Base-by-base conservation (phyloP, 2,329 filamentous ascomycete species). In the Talaromyces sp. region DNA sequence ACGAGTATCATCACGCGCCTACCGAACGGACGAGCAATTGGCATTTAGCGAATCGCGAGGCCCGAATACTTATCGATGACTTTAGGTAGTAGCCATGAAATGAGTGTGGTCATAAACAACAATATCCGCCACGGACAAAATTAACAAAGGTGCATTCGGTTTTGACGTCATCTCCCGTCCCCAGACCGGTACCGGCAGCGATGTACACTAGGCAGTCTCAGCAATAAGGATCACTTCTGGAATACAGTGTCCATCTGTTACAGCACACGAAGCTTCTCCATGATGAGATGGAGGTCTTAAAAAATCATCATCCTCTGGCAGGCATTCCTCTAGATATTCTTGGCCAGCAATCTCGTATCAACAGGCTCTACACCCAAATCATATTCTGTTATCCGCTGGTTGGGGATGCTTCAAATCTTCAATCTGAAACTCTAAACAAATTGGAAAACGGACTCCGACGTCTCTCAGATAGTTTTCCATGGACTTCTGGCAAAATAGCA, bases 331-430 rank as follows among this genome's bases (percentile, higher is more conserved):
- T 84, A 2, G 81, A 83, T 50, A 69, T 79, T 45, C 66, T 83
- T 5, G 81, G 81, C 13, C 78, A 83, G 59, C 73, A 77, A 61
- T 75, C 79, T 8, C 67, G 73, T 6, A 74, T 83, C 10, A 73
- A 72, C 39, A 77, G 27, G 22, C 54, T 84, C 11, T 85, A 84
- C 67, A 85, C 82, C 0, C 82, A 80, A 59, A 73, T 85, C 45
- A 77, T 74, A 45, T 71, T 82, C 35, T 75, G 75, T 65, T 85
- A 79, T 69, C 63, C 73, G 0, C 17, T 79, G 9, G 4, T 69
- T 1, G 69, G 75, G 59, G 68, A 47, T 9, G 17, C 11, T 7
- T 27, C 67, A 19, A 63, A 50, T 1, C 70, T 72, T 25, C 66
- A 69, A 9, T 27, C 64, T 31, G 49, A 63, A 0, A 72, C 81